Base-by-base conservation (phyloP, 2,329 filamentous ascomycete genomes). In the Ceratocystis albifundus region DNA sequence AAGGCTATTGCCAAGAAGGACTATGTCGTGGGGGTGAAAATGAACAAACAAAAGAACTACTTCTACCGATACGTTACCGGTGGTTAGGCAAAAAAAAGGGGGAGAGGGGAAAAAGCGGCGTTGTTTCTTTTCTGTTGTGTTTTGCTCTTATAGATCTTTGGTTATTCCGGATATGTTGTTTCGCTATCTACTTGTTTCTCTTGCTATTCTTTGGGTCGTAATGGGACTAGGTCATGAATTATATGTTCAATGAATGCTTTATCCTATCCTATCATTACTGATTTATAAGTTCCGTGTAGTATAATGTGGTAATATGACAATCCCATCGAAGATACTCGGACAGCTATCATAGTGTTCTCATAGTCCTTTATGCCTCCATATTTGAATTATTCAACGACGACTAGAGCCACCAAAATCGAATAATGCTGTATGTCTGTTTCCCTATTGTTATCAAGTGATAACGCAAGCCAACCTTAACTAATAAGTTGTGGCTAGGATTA, bases 41-140 rank as follows among this genome's bases (percentile, higher is more conserved):
- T 68, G 59, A 68, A 68, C 61, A 82, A 82, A 79, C 90, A 95
- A 75, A 82, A 83, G 74, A 78, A 77, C 71, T 84, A 82, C 75
- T 81, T 81, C 73, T 82, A 82, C 76, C 79, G 75, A 64, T 79
- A 78, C 70, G 72, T 76, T 69, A 74, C 74, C 65, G 77, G 77
- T 73, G 77, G 77, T 75, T 79, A 75, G 65, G 55, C 46, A 48
- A 7, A 32, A 32, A 32, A 7, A 30, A 7, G 6, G 3, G 5
- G 7, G 7, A 7, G 6, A 1, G 6, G 30, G 30, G 2, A 32
- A 32, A 46, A 30, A 0, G 28, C 20, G n/a, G 20, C n/a, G n/a
- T 22, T 44, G 22, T 20, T 20, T 50, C 10, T 55, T 48, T 12
- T 32, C 30, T 61, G n/a, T 61, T 44, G 48, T 30, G 20, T 65